Base-by-base conservation (phyloP, 2,329 filamentous ascomycete genomes). In the Xylaria sp. region DNA sequence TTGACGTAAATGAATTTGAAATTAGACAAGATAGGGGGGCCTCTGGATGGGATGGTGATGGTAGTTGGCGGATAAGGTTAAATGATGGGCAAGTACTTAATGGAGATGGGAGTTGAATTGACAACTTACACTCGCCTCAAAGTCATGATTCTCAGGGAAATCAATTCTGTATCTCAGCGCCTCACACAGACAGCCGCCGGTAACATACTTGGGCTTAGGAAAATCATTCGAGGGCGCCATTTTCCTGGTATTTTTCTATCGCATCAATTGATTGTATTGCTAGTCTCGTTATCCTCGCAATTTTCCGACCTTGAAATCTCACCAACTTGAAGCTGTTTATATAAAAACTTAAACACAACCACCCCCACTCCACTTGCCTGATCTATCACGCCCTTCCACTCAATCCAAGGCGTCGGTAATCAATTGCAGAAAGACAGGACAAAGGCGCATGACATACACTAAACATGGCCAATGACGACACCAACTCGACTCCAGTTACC, bases 121-220 rank as follows among this genome's bases (percentile, higher is more conserved):
- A 59, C 56, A 25, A 70, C 72, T 67, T 65, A 76, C 76, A 48
- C 9, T 65, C 63, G 70, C 37, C 31, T 76, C 60, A 69, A 86
- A 87, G 69, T 86, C 80, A 66, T 86, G 83, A 62, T 80, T 76
- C 0, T 76, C 63, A 0, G 84, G 81, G 66, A 88, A 86, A 34
- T 80, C 79, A 51, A 86, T 78, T 25, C 77, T 80, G 75, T 88
- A 88, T 60, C 85, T 82, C 51, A 88, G 78, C 23, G 80, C 79
- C 57, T 80, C 80, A 74, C 86, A 88, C 58, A 88, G 81, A 72
- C 86, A 88, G 41, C 86, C 85, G 48, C 86, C 86, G 0, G 81
- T 82, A 71, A 88, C 78, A 59, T 73, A 75, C 1, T 75, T 71
- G 18, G 70, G 70, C 41, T 67, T 70, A 8, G 67, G 67, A 20